phyloP scores from a whole-genome alignment of 345 rosid species.

The Acer campestre region DNA sequence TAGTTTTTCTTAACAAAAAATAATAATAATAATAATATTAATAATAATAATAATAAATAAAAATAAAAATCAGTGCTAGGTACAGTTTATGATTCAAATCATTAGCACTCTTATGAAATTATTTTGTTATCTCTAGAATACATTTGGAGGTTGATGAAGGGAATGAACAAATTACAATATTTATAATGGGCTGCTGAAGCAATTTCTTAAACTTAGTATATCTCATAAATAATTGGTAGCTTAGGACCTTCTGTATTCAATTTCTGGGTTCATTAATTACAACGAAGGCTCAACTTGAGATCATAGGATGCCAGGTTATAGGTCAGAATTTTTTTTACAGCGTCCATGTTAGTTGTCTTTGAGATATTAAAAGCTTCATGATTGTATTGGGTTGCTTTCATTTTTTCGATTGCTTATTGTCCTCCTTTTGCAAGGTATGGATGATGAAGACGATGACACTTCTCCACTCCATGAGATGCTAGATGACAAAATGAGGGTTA shows the following conservation, averaged over 20 bases:
- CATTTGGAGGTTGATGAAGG: not conserved
- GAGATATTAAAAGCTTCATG: not conserved
- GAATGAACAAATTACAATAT: not conserved
- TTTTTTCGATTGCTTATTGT: not conserved
- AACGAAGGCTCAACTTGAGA: not conserved
- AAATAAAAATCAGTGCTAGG: not conserved
- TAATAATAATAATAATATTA: no score
- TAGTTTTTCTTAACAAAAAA: not conserved
- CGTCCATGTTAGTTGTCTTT: not conserved
- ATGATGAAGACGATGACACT: conserved; percentile 70
- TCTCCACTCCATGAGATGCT: conserved; percentile 72
- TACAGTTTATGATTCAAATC: not conserved
- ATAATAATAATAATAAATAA: no score
- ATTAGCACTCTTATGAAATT: not conserved
- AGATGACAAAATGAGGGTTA: conserved; percentile 78
- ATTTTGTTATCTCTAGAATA: not conserved
- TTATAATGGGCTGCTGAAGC: not conserved
- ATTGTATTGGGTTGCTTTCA: not conserved
- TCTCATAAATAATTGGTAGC: not conserved
- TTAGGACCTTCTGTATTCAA: not conserved
- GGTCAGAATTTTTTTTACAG: not conserved
- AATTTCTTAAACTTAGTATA: not conserved
- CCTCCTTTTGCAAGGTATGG: conserved; percentile 66
- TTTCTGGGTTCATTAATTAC: not conserved
- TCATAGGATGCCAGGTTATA: not conserved